Evolutionary conservation across 2,329 filamentous ascomycete species (phyloP), one percentile per base, ranked within the genome.

Genomic region (Fusarium piperis): DNA sequence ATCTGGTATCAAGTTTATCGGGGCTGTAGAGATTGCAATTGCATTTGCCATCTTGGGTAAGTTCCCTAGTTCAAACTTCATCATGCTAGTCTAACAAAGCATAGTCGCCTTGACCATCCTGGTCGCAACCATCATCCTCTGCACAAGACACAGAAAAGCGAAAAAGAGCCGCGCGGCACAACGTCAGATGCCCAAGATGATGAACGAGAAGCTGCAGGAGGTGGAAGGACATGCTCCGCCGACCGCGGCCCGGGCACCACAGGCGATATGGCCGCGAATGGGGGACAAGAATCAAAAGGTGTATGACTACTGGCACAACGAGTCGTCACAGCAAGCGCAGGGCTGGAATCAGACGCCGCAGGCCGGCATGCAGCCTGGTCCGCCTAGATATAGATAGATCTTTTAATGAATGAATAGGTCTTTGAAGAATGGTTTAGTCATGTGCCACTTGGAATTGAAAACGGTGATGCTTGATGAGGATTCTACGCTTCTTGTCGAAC

Each of bases 1-100:
- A 3, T 52, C 67, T 11, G 44, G 63, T 10, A 59, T 55, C 8
- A 65, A 65, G 30, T 64, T 67, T 13, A 62, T 67, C 23, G 67
- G 68, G 5, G 56, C 68, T 3, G 39, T 68, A 2, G 68, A 75
- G 16, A 71, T 76, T 28, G 73, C 67, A 13, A 76, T 76, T n/a
- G 74, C 71, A 1, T 67, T 76, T 26, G 67, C 67, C 2, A 52
- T 67, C 3, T 15, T 76, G 7, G 71, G 74, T 75, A 51, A 4
- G 58, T 28, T 36, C 11, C 13, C 5, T 7, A 28, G 26, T 7
- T 0, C 3, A 1, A 1, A 0, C 2, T 0, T 18, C 1, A 28
- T 15, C 0, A 0, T 4, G 0, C 1, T 4, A 0, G 26, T 7
- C 23, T 26, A 1, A 4, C 1, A 6, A 1, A n/a, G 7, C n/a